Evolutionary conservation across 1,284 basidiomycete genomes (phyloP), one percentile per base, ranked within the genome.

Genomic region (Amylostereum areolatum): DNA sequence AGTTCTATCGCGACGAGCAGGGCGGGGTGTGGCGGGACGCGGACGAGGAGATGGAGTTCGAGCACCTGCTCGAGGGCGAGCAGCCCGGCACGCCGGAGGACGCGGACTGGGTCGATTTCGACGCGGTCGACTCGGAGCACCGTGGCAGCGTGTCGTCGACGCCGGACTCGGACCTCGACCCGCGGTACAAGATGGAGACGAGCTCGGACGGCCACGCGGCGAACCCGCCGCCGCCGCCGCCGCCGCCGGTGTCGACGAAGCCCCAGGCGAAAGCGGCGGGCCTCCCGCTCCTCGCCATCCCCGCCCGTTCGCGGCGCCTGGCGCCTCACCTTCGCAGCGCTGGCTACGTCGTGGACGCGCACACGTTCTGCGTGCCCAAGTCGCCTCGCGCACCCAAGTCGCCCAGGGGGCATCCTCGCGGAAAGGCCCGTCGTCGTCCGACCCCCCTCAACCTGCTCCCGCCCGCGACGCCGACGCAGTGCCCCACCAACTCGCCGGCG

Each of bases 21-120:
- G 83, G 83, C 29, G 74, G 75, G 0, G 52, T 86, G n/a, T 88
- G 84, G 82, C 72, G 75, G 66, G 85, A 88, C 58, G 75, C 73
- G 49, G 81, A 84, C 28, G 85, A 88, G 63, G 75, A 79, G 56
- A 70, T 74, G 70, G 85, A 88, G 60, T 85, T 82, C 57, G 66
- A 73, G 11, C 80, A 77, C 50, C 72, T 88, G 9, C 70, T 86
- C 27, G 63, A 63, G 32, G 57, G 61, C n/a, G 62, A 62, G 40
- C 37, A 39, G n/a, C n/a, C 37, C 6, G n/a, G 37, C 12, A 39
- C 37, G 27, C 37, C 37, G 37, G 5, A 5, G 5, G 37, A 39
- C 12, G 37, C 27, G 37, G 27, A 39, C 37, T 39, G 37, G 37
- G 37, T 39, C 37, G 37, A 12, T 18, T 39, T 39, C 37, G 37